Percentiles rank a stretch among this genome's conserved stretches.
Evolutionary conservation across 768 basidiomycete genomes (phyloP).

Genomic region (Podaxis mareebaensis): DNA sequence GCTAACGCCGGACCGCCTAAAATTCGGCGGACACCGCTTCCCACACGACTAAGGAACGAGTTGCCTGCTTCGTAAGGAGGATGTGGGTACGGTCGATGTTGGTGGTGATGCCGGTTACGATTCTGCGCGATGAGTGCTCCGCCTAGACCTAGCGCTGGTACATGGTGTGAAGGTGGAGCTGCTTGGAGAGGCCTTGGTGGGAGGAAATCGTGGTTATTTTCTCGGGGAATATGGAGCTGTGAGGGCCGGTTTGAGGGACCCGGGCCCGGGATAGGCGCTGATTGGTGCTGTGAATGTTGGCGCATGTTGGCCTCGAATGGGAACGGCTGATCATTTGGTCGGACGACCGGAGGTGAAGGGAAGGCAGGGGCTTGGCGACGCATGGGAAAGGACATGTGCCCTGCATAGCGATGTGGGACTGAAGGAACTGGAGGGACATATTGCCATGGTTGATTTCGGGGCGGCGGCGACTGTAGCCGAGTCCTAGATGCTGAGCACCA

Average conservation of each 20-base stretch:
- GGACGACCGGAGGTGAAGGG: conserved; percentile 43
- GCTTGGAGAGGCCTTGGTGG: conserved; percentile 24
- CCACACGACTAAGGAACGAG: conserved; percentile 13
- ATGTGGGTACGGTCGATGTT: neutral
- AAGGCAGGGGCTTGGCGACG: conserved; percentile 33
- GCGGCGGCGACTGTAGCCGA: conserved; percentile 48
- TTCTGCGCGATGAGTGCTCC: conserved; percentile 56
- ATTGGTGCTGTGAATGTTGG: conserved; percentile 7
- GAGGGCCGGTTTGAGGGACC: conserved; percentile 24
- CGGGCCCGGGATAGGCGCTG: conserved; percentile 25
- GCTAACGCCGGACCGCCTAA: conserved; percentile 14
- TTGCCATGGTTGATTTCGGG: conserved; percentile 34
- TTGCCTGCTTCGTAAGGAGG: neutral
- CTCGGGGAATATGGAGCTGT: conserved; percentile 17
- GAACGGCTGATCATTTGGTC: conserved; percentile 52
- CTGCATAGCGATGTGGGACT: conserved; percentile 38
- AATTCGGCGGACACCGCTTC: conserved; percentile 17
- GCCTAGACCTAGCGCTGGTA: conserved; percentile 64
- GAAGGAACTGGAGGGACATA: conserved; percentile 59
- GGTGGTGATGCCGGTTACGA: conserved; percentile 22
- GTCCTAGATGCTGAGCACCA: conserved; percentile 20
- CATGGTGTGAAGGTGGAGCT: conserved; percentile 52
- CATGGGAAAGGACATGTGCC: conserved; percentile 38
- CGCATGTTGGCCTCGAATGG: conserved; percentile 42
- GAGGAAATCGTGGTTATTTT: conserved; percentile 21